Evolutionary conservation across 441 rosid genomes (phyloP).

Genomic region (Populus tomentosa): DNA sequence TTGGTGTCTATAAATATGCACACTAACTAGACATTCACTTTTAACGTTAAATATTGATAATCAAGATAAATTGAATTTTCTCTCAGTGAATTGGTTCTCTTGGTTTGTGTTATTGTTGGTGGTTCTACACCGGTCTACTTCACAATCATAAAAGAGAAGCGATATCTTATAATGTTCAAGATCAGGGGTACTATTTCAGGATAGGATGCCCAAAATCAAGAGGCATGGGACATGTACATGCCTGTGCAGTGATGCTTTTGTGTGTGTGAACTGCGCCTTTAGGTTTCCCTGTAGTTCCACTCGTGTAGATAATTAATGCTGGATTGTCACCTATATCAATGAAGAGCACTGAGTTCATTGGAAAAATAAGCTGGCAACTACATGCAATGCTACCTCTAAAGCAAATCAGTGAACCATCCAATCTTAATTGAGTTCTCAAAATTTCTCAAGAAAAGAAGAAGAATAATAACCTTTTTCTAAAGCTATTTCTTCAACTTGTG

Average conservation of each 20-base stretch:
- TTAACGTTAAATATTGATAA: not conserved
- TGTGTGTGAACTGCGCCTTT: conserved; percentile 97
- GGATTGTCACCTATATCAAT: conserved; percentile 65
- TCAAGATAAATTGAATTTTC: not conserved
- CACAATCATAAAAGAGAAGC: not conserved
- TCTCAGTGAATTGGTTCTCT: too few relatives aligned
- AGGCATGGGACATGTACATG: conserved; percentile 8
- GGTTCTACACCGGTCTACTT: not conserved
- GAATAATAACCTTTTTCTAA: conserved; percentile 26
- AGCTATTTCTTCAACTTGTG: conserved; percentile 32
- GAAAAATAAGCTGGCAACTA: conserved; percentile 10
- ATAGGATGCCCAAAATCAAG: not conserved
- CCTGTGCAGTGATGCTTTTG: conserved; percentile 86
- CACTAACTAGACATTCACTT: not conserved
- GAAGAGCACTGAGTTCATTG: conserved; percentile 8
- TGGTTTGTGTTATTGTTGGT: too few relatives aligned
- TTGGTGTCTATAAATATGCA: not conserved
- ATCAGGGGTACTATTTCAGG: not conserved
- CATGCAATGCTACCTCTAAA: not conserved
- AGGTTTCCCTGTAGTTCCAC: conserved; percentile 99
- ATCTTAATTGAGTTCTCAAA: conserved; percentile 11
- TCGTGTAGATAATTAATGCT: conserved; percentile 85
- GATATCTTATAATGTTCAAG: not conserved
- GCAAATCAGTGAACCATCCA: conserved; percentile 15
- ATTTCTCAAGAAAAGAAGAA: conserved; percentile 24